Evolutionary conservation across 2,329 filamentous ascomycete species (phyloP).

Genomic region (Plenodomus lindquistii): DNA sequence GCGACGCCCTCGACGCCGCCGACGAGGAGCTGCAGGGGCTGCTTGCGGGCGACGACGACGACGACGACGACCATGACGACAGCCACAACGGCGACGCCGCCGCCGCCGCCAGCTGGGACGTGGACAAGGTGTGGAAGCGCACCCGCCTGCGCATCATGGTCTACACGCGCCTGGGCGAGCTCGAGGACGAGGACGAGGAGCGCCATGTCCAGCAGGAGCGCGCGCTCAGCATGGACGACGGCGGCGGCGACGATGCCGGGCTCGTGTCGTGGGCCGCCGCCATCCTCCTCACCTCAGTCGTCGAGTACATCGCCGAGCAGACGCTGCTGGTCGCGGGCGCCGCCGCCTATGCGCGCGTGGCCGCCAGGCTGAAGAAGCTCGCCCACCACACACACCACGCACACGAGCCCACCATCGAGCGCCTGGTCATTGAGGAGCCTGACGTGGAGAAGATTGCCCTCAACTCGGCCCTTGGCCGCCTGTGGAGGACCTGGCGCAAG

Average conservation of each 20-base stretch:
- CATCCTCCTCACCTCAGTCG: constrained; percentile 92
- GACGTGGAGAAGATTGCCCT: constrained; percentile 94
- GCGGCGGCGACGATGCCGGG: constrained; percentile 44
- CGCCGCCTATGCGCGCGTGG: constrained; percentile 71
- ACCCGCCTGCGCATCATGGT: constrained; percentile 96
- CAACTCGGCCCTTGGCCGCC: constrained; percentile 81
- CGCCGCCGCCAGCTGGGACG: constrained; percentile 63
- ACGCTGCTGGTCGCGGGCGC: constrained; percentile 85
- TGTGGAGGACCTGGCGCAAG: constrained; percentile 97
- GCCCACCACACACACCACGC: constrained; percentile 44
- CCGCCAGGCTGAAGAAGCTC: constrained; percentile 46
- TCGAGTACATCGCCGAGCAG: constrained; percentile 93
- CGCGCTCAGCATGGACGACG: constrained; percentile 59
- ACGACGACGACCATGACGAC: constrained; percentile 35
- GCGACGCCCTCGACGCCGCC: constrained; percentile 78
- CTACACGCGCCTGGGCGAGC: constrained; percentile 91
- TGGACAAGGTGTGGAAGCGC: constrained; percentile 93
- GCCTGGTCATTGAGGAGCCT: constrained; percentile 81
- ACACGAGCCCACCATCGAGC: constrained; percentile 63
- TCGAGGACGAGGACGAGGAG: constrained; percentile 98
- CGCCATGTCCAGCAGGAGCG: constrained; percentile 78
- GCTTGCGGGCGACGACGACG: constrained; percentile 72
- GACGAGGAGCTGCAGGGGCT: constrained; percentile 89
- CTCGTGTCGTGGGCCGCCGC: constrained; percentile 85
- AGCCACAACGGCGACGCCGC: constrained; percentile 51